phyloP scores from a whole-genome alignment of 768 basidiomycete genomes.

The Hygrophoropsis aurantiaca region DNA sequence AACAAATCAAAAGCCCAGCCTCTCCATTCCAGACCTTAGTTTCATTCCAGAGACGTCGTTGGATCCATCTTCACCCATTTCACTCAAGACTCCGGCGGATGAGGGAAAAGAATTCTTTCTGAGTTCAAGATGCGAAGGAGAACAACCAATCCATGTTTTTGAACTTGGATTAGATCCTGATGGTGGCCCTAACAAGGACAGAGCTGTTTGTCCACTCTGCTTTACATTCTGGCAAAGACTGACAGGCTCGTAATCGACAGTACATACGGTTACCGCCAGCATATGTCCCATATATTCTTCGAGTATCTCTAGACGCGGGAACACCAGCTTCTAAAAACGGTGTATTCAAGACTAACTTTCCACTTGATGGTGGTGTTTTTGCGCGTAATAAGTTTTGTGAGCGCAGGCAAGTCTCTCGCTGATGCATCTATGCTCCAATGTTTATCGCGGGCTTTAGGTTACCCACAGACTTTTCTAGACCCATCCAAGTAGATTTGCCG shows the following conservation, averaged over 20 bases:
- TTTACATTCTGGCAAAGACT: constrained; percentile 7
- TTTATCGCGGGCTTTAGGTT: constrained; percentile 46
- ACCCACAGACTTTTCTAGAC: constrained; percentile 83
- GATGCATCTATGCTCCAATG: neutral
- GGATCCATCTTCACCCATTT: constrained; percentile 32
- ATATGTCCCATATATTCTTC: constrained; percentile 81
- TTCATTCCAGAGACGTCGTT: neutral
- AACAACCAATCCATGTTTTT: constrained; percentile 76
- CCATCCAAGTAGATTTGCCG: constrained; percentile 91
- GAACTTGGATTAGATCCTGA: constrained; percentile 85
- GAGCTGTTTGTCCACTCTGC: constrained; percentile 57
- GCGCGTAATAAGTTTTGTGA: constrained; percentile 72
- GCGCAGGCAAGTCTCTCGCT: constrained; percentile 58
- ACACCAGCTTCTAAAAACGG: constrained; percentile 89
- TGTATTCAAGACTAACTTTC: constrained; percentile 95
- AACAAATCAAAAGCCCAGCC: neutral
- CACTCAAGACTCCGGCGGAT: constrained; percentile 89
- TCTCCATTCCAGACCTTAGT: neutral
- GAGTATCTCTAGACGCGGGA: constrained; percentile 90
- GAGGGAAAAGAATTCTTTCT: constrained; percentile 90
- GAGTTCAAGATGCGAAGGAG: constrained; percentile 47
- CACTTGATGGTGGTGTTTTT: constrained; percentile 88
- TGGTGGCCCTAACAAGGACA: constrained; percentile 85
- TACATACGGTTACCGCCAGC: constrained; percentile 97
- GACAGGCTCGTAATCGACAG: constrained; percentile 40